Percentiles rank a stretch among this genome's conserved stretches.
phyloP scores from a whole-genome alignment of 257 asterid genomes.

The Lycium ferocissimum region DNA sequence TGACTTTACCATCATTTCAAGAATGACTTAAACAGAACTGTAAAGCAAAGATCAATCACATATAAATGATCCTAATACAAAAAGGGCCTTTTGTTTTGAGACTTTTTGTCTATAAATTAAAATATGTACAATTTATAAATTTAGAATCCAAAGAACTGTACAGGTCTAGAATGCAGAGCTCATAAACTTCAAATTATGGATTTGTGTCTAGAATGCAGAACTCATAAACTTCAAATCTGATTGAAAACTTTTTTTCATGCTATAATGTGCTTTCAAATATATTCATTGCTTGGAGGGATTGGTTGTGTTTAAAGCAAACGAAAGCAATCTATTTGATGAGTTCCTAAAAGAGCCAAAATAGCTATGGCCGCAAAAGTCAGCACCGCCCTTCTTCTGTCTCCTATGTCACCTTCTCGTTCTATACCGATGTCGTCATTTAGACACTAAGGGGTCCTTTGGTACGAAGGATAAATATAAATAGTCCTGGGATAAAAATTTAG shows the following conservation, averaged over 20 bases:
- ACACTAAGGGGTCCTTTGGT: background rate
- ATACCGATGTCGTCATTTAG: background rate
- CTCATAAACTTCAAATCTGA: background rate
- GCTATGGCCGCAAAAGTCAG: background rate
- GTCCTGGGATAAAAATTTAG: too few species aligned
- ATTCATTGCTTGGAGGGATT: background rate
- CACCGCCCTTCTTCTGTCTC: background rate
- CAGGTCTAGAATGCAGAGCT: background rate
- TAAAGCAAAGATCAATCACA: background rate
- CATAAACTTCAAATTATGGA: background rate
- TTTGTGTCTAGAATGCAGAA: background rate
- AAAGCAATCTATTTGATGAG: background rate
- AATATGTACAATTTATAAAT: background rate
- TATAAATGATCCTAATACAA: background rate
- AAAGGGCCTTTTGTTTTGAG: background rate
- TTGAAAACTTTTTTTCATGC: background rate
- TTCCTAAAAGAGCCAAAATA: background rate
- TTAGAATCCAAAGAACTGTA: background rate
- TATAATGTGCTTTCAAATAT: background rate
- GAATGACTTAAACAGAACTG: background rate
- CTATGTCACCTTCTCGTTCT: too few species aligned
- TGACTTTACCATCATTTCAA: conserved; percentile 17
- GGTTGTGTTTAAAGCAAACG: background rate
- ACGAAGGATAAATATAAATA: too few species aligned
- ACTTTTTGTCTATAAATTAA: background rate